These are phyloP conservation scores for Ophiostoma populinum DNA, from an alignment of 2,329 filamentous ascomycete genomes.

Conservation along the genomic window DNA sequence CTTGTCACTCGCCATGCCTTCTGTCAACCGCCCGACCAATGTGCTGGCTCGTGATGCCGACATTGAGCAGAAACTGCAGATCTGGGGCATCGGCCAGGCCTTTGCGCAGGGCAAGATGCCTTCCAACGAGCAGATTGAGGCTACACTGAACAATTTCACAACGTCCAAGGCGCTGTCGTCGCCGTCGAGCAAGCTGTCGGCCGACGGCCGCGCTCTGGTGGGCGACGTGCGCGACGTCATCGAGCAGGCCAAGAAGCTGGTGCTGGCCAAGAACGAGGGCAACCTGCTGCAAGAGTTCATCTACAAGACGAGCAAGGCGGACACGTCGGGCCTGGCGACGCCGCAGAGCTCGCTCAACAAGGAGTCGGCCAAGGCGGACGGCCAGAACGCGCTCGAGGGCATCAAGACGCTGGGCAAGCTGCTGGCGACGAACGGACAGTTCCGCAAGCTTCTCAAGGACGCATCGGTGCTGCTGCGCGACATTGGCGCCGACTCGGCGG, in stretches of 20 bases:
- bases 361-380: conserved; percentile 64
- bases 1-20: background rate
- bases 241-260: conserved; percentile 63
- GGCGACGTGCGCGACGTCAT: conserved; percentile 65
- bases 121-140: conserved; percentile 90
- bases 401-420: conserved; percentile 76
- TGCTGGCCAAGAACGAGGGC: conserved; percentile 88
- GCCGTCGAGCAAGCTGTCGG: conserved; percentile 61
- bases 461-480: conserved; percentile 67
- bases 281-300: conserved; percentile 93
- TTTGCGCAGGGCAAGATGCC: conserved; percentile 83
- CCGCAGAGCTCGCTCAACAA: conserved; percentile 57
- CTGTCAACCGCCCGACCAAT: conserved; percentile 59
- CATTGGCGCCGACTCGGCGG: conserved; percentile 78
- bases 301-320: conserved; percentile 73
- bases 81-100: conserved; percentile 78
- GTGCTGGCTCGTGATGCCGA: conserved; percentile 63
- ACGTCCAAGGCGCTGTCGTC: conserved; percentile 49
- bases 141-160: conserved; percentile 80
- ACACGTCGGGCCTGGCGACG: conserved; percentile 40
- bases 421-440: conserved; percentile 89
- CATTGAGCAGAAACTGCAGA: conserved; percentile 83
- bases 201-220: conserved; percentile 66
- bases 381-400: conserved; percentile 66
- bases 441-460: conserved; percentile 78